phyloP scores from a whole-genome alignment of 2,329 filamentous ascomycete species.

The Colletotrichum lini region DNA sequence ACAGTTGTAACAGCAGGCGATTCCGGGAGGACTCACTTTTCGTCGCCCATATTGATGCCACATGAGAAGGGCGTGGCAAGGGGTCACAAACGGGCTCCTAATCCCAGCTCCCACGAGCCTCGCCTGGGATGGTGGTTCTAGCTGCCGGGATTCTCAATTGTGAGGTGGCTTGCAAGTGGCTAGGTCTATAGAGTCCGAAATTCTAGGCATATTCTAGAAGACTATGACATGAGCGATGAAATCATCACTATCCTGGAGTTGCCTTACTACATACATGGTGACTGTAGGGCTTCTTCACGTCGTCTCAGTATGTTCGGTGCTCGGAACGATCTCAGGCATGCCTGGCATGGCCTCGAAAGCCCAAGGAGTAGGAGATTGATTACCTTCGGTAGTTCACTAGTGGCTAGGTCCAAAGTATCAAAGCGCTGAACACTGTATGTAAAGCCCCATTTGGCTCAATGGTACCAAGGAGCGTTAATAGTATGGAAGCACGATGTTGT shows the following conservation, averaged over 20 bases:
- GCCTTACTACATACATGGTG: not conserved
- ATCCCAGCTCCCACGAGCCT: conserved; percentile 28
- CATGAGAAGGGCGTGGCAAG: conserved; percentile 29
- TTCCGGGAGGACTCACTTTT: not conserved
- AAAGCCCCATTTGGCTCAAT: no score
- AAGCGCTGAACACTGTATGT: not conserved
- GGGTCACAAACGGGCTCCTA: conserved; percentile 12
- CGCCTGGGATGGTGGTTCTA: not conserved
- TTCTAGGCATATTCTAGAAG: conserved; percentile 29
- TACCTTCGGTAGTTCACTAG: not conserved
- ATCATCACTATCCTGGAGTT: conserved; percentile 6
- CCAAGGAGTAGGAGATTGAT: conserved; percentile 24
- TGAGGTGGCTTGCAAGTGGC: not conserved
- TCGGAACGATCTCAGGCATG: no score
- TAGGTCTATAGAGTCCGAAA: not conserved
- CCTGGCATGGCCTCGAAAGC: not conserved
- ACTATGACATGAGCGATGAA: not conserved
- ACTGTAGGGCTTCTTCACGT: not conserved
- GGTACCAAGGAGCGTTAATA: not conserved
- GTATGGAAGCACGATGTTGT: no score
- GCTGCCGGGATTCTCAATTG: not conserved
- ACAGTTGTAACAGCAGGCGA: conserved; percentile 30
- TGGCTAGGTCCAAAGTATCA: not conserved
- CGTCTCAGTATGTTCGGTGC: not conserved
- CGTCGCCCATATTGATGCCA: conserved; percentile 23